Evolutionary conservation across 805 yeast species (phyloP), one percentile per base, ranked within the genome.

Genomic region (Cyberlindnera bimundalis): DNA sequence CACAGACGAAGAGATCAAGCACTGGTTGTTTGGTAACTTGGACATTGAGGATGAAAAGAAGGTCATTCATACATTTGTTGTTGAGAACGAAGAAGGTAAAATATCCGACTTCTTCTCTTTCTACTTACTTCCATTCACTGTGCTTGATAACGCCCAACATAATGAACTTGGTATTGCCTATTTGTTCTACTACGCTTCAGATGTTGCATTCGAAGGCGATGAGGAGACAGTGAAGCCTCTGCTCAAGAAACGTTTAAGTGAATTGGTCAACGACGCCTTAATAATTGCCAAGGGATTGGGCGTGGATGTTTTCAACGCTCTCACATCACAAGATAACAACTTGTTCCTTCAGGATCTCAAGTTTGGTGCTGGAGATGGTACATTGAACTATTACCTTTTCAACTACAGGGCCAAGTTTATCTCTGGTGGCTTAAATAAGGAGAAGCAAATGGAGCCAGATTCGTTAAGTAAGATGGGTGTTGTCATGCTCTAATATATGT

Each of bases 311-410:
- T 87, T 91, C 73, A 93, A 93, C 60, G 96, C 97, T 9, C 70
- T 93, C 47, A 79, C 97, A 0, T 73, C 89, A 10, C 96, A 89
- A 66, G 99, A 93, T 59, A 93, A 93, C 61, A 73, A 88, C 13
- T 66, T 84, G 45, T 88, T 93, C 66, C 68, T 93, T 50, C 82
- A 86, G 19, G 80, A 84, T 29, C 73, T 85, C 64, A 86, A 87
- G 60, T 93, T 93, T 61, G 96, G 96, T 25, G 76, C 79, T 35
- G 99, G 99, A 32, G 98, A 91, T 61, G 99, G 99, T 0, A 76
- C 77, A 57, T 73, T 93, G 58, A 85, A 93, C 64, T 93, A 84
- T 64, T 93, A 93, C 60, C 67, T 93, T 49, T 93, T 93, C 74
- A 93, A 93, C 64, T 93, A 89, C 70, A 81, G 73, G 58, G 81